Evolutionary conservation across 2,329 filamentous ascomycete species (phyloP), one percentile per base, ranked within the genome.

Genomic region (Thelonectria rubi): DNA sequence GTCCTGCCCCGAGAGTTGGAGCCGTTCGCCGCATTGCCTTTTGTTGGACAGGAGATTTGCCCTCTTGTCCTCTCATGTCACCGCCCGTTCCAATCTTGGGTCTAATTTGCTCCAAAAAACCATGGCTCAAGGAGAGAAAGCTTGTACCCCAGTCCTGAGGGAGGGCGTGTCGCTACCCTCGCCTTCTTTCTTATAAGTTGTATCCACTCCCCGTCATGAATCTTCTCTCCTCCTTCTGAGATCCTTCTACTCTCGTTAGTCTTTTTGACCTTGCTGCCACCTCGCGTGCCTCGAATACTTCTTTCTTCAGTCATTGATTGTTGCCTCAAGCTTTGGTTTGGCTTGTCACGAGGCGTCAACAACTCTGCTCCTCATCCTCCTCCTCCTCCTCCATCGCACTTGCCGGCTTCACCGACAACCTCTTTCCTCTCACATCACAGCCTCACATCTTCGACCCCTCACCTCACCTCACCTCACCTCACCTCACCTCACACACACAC

Each of bases 11-110:
- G 65, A 71, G 68, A 69, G 60, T 65, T 72, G 65, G 66, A 68
- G 66, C 69, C 66, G 68, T 72, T 68, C 66, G 69, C 69, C 68
- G 69, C 65, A 72, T 72, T 69, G 62, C 45, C 61, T 62, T 69
- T 64, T 63, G 66, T 67, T 63, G 66, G 66, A 66, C 69, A 72
- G 69, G 69, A 73, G 69, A 70, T 68, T 69, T 70, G 67, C 65
- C 65, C 64, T 64, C 65, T 69, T 54, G 64, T 64, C 60, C 71
- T 72, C 71, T 73, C 71, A 74, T 73, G 74, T 73, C 73, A 75
- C 73, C 73, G 75, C 74, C 69, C 69, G 70, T 73, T 71, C 66
- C 67, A 73, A 74, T 69, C 69, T 73, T 64, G 67, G 70, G 66
- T 66, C 72, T 71, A 69, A 67, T 69, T 67, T 65, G 64, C 61